These are phyloP conservation scores for Xylaria flabelliformis DNA, from an alignment of 495 filamentous ascomycete species.

Conservation along the genomic window DNA sequence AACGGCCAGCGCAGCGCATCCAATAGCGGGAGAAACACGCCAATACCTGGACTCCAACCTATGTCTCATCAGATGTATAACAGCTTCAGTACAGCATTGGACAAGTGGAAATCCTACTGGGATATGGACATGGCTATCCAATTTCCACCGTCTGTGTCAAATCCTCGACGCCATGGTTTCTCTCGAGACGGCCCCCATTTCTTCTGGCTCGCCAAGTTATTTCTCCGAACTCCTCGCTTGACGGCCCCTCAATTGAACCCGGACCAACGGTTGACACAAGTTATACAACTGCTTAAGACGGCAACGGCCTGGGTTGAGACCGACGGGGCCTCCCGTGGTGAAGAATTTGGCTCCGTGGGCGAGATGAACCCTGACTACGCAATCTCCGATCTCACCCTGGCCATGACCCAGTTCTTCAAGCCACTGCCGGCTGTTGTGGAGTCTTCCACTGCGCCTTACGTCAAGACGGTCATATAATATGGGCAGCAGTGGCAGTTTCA, in stretches of 20 bases:
- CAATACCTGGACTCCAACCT: slow-evolving; percentile 43
- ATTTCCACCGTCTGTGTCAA: slow-evolving; percentile 58
- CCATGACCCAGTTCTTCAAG: slow-evolving; percentile 71
- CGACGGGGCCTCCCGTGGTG: slow-evolving; percentile 57
- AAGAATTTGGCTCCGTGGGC: slow-evolving; percentile 63
- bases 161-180: slow-evolving; percentile 63
- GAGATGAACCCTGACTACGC: slow-evolving; percentile 67
- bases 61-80: slow-evolving; percentile 44
- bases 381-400: slow-evolving; percentile 63
- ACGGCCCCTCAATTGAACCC: slow-evolving; percentile 55
- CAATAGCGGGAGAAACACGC: slow-evolving; percentile 59
- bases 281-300: slow-evolving; percentile 63
- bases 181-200: slow-evolving; percentile 69
- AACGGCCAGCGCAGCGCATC: slow-evolving; percentile 37
- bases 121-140: slow-evolving; percentile 67
- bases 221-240: slow-evolving; percentile 54
- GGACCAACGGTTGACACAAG: slow-evolving; percentile 62
- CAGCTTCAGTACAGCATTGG: slow-evolving; percentile 53
- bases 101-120: slow-evolving; percentile 71
- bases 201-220: slow-evolving; percentile 66
- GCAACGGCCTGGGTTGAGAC: slow-evolving; percentile 61
- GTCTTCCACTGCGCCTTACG: slow-evolving; percentile 41
- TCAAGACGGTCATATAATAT: slow-evolving; percentile 42
- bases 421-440: slow-evolving; percentile 49
- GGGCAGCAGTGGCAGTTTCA: slow-evolving; percentile 20